phyloP scores from a whole-genome alignment of 2,329 filamentous ascomycete species.

The Neofusicoccum umdonicola region DNA sequence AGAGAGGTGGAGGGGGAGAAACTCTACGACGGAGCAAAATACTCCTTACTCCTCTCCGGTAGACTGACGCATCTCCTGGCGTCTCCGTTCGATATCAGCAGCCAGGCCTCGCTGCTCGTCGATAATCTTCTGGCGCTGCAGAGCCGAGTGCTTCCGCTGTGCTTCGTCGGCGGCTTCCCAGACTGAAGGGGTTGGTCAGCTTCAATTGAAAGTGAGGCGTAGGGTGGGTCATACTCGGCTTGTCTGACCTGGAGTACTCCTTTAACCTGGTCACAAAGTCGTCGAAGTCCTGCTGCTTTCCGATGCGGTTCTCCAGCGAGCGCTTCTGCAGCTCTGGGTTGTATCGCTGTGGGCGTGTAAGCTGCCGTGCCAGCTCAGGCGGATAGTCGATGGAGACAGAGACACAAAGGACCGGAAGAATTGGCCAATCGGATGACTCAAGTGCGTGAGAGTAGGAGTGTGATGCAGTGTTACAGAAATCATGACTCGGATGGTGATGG shows the following conservation, averaged over 20 bases:
- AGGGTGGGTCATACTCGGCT: slow-evolving; percentile 66
- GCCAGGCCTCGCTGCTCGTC: slow-evolving; percentile 32
- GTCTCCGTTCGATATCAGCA: slow-evolving; percentile 32
- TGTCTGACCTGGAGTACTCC: slow-evolving; percentile 85
- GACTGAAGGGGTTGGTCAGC: slow-evolving; percentile 5
- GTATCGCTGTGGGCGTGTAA: slow-evolving; percentile 61
- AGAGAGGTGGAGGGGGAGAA: not conserved
- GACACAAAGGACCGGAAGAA: not conserved
- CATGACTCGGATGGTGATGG: not conserved
- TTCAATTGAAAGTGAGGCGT: not conserved
- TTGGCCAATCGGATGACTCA: not conserved
- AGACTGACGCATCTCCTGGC: slow-evolving; percentile 29
- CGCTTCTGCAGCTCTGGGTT: slow-evolving; percentile 91
- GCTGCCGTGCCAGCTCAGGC: not conserved
- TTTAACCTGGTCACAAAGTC: slow-evolving; percentile 82
- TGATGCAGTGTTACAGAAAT: not conserved
- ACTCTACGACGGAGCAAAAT: not conserved
- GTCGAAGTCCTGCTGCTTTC: slow-evolving; percentile 82
- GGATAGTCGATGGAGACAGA: not conserved
- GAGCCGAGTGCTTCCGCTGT: slow-evolving; percentile 10
- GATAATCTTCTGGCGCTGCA: slow-evolving; percentile 27
- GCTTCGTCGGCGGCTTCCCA: slow-evolving; percentile 20
- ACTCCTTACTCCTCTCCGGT: not conserved
- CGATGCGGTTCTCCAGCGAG: slow-evolving; percentile 74
- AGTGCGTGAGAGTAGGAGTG: not conserved